Conservation (phyloP, 1,284 basidiomycete genomes). For the Amylostereum areolatum region DNA sequence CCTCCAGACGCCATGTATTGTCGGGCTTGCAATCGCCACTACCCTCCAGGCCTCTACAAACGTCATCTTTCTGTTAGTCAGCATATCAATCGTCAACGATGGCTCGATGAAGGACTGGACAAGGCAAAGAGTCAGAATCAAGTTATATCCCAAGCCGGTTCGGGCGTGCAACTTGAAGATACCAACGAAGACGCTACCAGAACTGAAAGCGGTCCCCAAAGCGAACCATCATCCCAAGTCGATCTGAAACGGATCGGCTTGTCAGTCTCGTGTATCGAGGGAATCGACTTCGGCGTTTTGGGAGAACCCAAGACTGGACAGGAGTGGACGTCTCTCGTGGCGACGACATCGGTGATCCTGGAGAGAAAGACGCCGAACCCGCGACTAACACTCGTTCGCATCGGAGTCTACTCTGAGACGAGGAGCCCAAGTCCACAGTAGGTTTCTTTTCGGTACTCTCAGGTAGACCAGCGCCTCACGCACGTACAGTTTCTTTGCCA, state of each 20-base stretch:
- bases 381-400: constrained; percentile 2
- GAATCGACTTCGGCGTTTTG: background rate
- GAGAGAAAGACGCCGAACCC: background rate
- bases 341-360: background rate
- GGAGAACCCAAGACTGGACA: background rate
- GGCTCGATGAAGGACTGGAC: too few relatives aligned
- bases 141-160: too few relatives aligned
- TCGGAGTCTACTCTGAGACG: background rate
- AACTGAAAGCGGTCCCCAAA: too few relatives aligned
- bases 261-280: background rate
- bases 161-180: too few relatives aligned
- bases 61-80: too few relatives aligned
- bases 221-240: too few relatives aligned
- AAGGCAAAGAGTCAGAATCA: too few relatives aligned
- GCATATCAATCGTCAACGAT: too few relatives aligned
- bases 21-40: too few relatives aligned
- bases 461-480: background rate
- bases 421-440: background rate
- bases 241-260: background rate
- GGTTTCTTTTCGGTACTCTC: background rate
- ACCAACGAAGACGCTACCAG: too few relatives aligned
- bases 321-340: constrained; percentile 1
- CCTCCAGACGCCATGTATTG: too few relatives aligned
- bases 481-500: constrained; percentile 1
- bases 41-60: too few relatives aligned